Percentiles rank a stretch among this genome's conserved stretches.
These are phyloP conservation scores for Oldenlandia corymbosa DNA, from an alignment of 257 asterid species.

Conservation along the genomic window DNA sequence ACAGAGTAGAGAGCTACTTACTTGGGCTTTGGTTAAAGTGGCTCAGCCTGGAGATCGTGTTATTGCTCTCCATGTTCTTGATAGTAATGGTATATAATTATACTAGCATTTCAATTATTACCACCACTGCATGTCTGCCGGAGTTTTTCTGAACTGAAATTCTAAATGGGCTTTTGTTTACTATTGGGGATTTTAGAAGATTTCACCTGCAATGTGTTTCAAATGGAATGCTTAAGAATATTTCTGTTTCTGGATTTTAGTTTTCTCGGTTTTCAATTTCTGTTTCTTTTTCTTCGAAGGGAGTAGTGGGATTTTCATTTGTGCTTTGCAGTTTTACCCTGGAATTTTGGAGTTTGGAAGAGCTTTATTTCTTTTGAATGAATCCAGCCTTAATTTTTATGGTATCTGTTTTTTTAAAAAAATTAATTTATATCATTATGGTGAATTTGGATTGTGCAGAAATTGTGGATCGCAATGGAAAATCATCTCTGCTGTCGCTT, in stretches of 20 bases:
- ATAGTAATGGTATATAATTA: slow-evolving; percentile 51
- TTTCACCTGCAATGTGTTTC: no score
- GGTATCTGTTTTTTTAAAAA: neutral
- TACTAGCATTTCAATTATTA: neutral
- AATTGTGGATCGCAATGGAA: slow-evolving; percentile 87
- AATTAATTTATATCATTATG: slow-evolving; percentile 6
- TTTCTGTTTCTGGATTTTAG: neutral
- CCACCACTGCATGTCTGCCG: neutral
- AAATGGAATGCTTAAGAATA: neutral
- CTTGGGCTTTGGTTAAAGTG: slow-evolving; percentile 94
- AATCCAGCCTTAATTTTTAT: neutral
- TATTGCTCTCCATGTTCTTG: slow-evolving; percentile 83
- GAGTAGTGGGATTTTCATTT: neutral
- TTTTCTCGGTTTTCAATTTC: neutral
- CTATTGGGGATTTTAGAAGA: neutral
- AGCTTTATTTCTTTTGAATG: neutral
- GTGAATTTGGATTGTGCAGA: slow-evolving; percentile 44
- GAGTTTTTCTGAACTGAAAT: neutral
- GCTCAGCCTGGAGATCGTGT: slow-evolving; percentile 91
- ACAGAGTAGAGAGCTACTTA: slow-evolving; percentile 70
- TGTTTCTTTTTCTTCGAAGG: neutral
- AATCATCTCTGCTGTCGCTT: slow-evolving; percentile 70
- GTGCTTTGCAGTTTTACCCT: neutral
- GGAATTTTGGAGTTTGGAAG: neutral
- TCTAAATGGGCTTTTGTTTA: slow-evolving; percentile 2